Conservation (phyloP, 2,329 filamentous ascomycete species). For the Scleromitrula shiraiana region DNA sequence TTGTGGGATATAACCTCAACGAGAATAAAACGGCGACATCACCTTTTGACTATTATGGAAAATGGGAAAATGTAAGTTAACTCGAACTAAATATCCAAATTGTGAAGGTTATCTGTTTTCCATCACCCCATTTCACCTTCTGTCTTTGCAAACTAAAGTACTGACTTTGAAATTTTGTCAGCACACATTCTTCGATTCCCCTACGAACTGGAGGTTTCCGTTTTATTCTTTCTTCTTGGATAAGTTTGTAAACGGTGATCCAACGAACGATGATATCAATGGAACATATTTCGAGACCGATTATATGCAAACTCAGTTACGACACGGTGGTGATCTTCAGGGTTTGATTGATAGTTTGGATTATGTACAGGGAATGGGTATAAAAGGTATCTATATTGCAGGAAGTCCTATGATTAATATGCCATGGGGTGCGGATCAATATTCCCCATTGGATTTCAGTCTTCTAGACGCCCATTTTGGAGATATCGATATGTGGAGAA, state of each 20-base stretch:
- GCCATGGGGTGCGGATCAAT: conserved; percentile 56
- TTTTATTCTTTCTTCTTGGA: conserved; percentile 59
- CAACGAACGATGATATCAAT: conserved; percentile 55
- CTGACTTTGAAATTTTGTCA: conserved; percentile 13
- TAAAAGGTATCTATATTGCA: conserved; percentile 48
- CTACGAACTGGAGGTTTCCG: conserved; percentile 56
- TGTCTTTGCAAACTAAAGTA: not conserved
- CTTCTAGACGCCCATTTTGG: conserved; percentile 56
- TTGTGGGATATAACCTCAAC: conserved; percentile 38
- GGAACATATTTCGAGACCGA: conserved; percentile 54
- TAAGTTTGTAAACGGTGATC: conserved; percentile 52
- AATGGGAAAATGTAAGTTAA: conserved; percentile 35
- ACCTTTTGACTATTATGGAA: conserved; percentile 50
- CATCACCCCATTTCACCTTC: not conserved
- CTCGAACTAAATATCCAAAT: not conserved
- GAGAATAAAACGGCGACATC: conserved; percentile 46
- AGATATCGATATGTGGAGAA: conserved; percentile 48
- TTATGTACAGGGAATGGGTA: conserved; percentile 57
- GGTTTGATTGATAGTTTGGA: conserved; percentile 53
- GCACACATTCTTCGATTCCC: conserved; percentile 45
- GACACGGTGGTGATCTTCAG: conserved; percentile 52
- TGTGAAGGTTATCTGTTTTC: not conserved
- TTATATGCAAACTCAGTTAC: conserved; percentile 50
- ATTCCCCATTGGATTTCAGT: conserved; percentile 52
- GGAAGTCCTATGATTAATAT: conserved; percentile 57